Conservation (phyloP, 2,329 filamentous ascomycete genomes). For the Aureobasidium sp. region DNA sequence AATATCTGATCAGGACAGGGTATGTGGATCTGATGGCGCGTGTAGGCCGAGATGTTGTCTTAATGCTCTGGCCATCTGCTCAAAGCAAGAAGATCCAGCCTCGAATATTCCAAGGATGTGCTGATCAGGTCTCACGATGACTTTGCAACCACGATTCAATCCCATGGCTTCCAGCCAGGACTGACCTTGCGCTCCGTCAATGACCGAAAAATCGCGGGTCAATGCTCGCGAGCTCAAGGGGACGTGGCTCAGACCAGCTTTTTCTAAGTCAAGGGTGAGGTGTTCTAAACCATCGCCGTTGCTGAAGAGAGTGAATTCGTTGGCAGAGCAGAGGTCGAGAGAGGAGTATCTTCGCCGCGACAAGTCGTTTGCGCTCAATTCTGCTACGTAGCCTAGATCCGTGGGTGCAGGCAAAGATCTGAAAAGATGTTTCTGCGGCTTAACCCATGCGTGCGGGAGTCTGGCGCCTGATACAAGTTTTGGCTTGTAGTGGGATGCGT, state of each 20-base stretch:
- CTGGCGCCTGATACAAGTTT: conserved; percentile 35
- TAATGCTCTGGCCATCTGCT: too few relatives aligned
- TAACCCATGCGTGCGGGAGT: conserved; percentile 38
- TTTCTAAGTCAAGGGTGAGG: not conserved
- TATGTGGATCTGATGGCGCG: too few relatives aligned
- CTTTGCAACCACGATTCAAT: not conserved
- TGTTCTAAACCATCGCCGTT: not conserved
- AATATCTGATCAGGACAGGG: too few relatives aligned
- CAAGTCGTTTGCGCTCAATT: too few relatives aligned
- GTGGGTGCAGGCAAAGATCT: not conserved
- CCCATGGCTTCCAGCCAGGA: not conserved
- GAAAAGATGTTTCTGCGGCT: not conserved
- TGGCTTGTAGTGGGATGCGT: conserved; percentile 34
- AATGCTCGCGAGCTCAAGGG: too few relatives aligned
- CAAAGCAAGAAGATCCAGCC: too few relatives aligned
- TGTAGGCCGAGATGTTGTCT: too few relatives aligned
- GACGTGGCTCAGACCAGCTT: not conserved
- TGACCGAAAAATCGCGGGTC: not conserved
- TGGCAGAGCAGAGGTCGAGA: not conserved
- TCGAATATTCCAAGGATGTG: conserved; percentile 25
- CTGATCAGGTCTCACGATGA: conserved; percentile 36
- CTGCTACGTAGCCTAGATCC: not conserved
- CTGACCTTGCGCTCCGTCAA: not conserved
- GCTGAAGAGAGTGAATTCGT: not conserved
- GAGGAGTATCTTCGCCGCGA: not conserved